Evolutionary conservation across 352 stramenopile species (phyloP).

Genomic region (Phytophthora capsici): DNA sequence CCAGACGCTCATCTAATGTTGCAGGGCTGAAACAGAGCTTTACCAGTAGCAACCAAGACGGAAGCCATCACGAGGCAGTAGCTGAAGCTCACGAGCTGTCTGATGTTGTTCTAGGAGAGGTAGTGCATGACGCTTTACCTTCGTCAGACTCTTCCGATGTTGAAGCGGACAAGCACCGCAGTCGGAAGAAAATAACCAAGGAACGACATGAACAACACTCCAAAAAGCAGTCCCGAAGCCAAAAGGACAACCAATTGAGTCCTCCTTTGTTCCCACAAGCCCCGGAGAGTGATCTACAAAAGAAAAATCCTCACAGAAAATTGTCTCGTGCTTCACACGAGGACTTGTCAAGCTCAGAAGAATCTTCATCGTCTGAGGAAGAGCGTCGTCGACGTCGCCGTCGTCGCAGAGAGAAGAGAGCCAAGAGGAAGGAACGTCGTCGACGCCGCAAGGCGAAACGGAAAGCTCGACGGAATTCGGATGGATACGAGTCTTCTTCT

Average conservation of each 20-base stretch:
- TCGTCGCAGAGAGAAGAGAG: slow-evolving; percentile 31
- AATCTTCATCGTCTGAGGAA: slow-evolving; percentile 30
- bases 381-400: slow-evolving; percentile 29
- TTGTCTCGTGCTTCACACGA: neutral
- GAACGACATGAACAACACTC: slow-evolving; percentile 10
- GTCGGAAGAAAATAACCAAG: slow-evolving; percentile 12
- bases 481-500: slow-evolving; percentile 30
- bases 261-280: slow-evolving; percentile 12
- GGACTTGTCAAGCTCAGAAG: slow-evolving; percentile 19
- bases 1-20: slow-evolving; percentile 12
- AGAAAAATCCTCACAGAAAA: neutral
- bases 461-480: slow-evolving; percentile 25
- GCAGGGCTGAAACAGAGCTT: slow-evolving; percentile 11
- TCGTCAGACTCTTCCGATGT: slow-evolving; percentile 38
- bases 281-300: neutral
- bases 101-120: slow-evolving; percentile 14
- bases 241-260: slow-evolving; percentile 5
- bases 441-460: slow-evolving; percentile 33
- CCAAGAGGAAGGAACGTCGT: slow-evolving; percentile 30
- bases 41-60: neutral
- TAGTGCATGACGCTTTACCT: slow-evolving; percentile 46
- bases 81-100: slow-evolving; percentile 18
- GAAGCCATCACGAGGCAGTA: neutral
- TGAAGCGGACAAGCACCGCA: neutral
- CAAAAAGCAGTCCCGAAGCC: slow-evolving; percentile 14